Evolutionary conservation across 805 yeast genomes (phyloP).

Genomic region (Saccharomycopsis selenospora): DNA sequence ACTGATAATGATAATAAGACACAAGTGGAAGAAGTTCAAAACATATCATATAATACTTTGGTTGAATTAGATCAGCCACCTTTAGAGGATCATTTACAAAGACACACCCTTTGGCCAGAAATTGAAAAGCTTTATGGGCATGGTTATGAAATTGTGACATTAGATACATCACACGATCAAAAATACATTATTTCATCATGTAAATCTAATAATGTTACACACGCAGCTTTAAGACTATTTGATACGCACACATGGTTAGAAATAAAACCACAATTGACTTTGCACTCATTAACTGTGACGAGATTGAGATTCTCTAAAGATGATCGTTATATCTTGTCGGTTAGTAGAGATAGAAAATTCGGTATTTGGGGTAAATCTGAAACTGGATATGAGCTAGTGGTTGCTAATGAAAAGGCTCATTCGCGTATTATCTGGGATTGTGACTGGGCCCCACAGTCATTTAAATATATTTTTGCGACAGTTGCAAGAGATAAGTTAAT

Average conservation of each 20-base stretch:
- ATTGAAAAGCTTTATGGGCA: conserved; percentile 93
- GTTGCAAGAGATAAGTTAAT: conserved; percentile 80
- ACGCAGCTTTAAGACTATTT: conserved; percentile 79
- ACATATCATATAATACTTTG: conserved; percentile 36
- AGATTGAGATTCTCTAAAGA: conserved; percentile 69
- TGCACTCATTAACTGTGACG: conserved; percentile 82
- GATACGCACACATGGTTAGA: conserved; percentile 57
- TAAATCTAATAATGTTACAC: conserved; percentile 72
- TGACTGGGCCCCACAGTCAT: conserved; percentile 61
- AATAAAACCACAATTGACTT: conserved; percentile 45
- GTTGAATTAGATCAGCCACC: conserved; percentile 58
- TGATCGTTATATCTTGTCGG: conserved; percentile 58
- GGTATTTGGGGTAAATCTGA: conserved; percentile 56
- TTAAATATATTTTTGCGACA: conserved; percentile 52
- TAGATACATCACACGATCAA: conserved; percentile 62
- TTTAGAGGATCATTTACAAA: conserved; percentile 81
- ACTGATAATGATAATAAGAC: conserved; percentile 28
- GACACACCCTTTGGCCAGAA: conserved; percentile 93
- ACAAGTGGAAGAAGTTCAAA: conserved; percentile 27
- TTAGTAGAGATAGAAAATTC: conserved; percentile 84
- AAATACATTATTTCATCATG: conserved; percentile 81
- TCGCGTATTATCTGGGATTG: conserved; percentile 93
- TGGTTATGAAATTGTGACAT: conserved; percentile 85
- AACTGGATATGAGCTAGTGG: conserved; percentile 30
- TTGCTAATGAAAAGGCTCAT: conserved; percentile 66